These are phyloP conservation scores for Zychaea mexicana DNA, from an alignment of 371 early-diverging fungal genomes.

Conservation along the genomic window DNA sequence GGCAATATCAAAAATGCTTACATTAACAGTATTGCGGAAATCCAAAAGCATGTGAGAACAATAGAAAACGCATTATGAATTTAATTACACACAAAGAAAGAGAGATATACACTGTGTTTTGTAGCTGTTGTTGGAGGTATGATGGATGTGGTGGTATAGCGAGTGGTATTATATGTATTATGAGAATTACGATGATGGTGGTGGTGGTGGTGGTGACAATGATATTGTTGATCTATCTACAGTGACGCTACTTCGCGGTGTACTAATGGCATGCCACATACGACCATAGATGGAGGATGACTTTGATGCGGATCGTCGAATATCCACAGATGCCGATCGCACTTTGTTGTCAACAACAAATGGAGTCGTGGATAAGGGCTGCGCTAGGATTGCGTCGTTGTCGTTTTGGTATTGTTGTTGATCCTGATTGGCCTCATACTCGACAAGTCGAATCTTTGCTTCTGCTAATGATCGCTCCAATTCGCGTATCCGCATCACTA, in stretches of 20 bases:
- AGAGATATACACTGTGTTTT: no score
- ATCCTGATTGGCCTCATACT: slow-evolving; percentile 4
- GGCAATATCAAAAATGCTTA: background rate
- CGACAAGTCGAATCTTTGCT: slow-evolving; percentile 10
- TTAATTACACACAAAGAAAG: background rate
- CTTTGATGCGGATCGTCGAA: background rate
- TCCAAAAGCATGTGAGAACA: background rate
- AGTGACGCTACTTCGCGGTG: slow-evolving; percentile 10
- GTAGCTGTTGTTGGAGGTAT: no score
- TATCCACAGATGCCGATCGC: slow-evolving; percentile 2
- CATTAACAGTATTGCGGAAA: background rate
- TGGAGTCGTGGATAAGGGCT: background rate
- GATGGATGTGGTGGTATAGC: no score
- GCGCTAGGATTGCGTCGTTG: slow-evolving; percentile 1
- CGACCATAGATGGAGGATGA: slow-evolving; percentile 28
- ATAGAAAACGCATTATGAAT: background rate
- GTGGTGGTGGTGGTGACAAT: background rate
- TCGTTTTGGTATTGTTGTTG: background rate
- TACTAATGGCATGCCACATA: slow-evolving; percentile 25
- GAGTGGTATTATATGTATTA: no score
- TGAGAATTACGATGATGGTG: background rate
- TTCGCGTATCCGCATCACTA: slow-evolving; percentile 8
- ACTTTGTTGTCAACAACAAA: background rate
- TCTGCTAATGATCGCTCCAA: slow-evolving; percentile 13
- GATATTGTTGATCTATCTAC: background rate